phyloP scores from a whole-genome alignment of 179 eudicot genomes.

The Amaranthus tricolor region DNA sequence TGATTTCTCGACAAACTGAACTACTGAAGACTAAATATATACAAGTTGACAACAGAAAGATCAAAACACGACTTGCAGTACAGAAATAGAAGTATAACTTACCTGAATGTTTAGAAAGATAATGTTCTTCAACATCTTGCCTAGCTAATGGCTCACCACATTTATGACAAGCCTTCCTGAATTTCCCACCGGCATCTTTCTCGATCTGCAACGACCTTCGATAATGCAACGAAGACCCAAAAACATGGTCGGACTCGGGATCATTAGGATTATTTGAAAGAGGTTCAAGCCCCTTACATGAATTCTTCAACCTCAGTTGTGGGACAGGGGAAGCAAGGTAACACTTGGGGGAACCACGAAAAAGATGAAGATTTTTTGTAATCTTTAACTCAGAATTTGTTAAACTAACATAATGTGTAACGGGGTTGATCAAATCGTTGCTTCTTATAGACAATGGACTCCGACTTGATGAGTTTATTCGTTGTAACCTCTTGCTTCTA shows the following conservation, averaged over 20 bases:
- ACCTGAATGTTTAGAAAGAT: constrained; percentile 78
- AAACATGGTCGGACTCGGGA: not conserved
- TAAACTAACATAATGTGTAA: constrained; percentile 28
- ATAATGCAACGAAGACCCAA: constrained; percentile 13
- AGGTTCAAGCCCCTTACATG: constrained; percentile 23
- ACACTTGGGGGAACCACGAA: constrained; percentile 22
- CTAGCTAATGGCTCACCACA: constrained; percentile 62
- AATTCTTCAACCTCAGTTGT: constrained; percentile 14
- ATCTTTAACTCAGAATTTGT: constrained; percentile 37
- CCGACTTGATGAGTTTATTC: constrained; percentile 24
- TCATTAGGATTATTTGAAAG: constrained; percentile 17
- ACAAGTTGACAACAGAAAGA: too few relatives aligned
- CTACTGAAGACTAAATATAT: not conserved
- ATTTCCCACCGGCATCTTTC: constrained; percentile 24
- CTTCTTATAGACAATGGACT: constrained; percentile 55
- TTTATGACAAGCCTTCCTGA: constrained; percentile 29
- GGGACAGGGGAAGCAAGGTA: constrained; percentile 35
- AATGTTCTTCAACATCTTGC: constrained; percentile 61
- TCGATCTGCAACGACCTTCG: not conserved
- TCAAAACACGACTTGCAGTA: not conserved
- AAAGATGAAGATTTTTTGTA: constrained; percentile 13
- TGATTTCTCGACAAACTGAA: too few relatives aligned
- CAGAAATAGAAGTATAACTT: not conserved
- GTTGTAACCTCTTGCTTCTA: constrained; percentile 35
- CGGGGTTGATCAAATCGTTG: constrained; percentile 48